Percentiles rank a stretch among this genome's conserved stretches.
Conservation (phyloP, 2,329 filamentous ascomycete genomes). For the Cytospora piceicola region DNA sequence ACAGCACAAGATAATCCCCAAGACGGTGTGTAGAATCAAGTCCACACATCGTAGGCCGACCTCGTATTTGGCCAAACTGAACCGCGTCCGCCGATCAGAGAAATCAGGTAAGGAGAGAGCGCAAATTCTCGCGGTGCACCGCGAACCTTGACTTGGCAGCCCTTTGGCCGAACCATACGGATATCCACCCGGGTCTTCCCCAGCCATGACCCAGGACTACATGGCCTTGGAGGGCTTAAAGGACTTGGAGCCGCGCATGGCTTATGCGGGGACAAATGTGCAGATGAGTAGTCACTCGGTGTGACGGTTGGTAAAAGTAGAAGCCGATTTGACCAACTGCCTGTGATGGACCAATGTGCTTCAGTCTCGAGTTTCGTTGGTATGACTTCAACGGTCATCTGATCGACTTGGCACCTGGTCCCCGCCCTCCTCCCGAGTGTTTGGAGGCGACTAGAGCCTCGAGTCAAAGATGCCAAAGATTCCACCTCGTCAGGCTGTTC, state of each 20-base stretch:
- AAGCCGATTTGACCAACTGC: not conserved
- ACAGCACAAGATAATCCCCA: not conserved
- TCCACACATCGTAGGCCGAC: not conserved
- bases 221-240: not conserved
- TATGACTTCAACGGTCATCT: not conserved
- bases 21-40: not conserved
- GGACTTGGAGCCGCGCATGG: slow-evolving; percentile 27
- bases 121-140: not conserved
- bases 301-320: slow-evolving; percentile 22
- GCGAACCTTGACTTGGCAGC: slow-evolving; percentile 6
- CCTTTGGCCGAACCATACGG: slow-evolving; percentile 17
- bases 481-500: not conserved
- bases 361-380: not conserved
- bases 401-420: not conserved
- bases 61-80: slow-evolving; percentile 1
- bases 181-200: slow-evolving; percentile 3
- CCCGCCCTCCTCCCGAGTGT: not conserved
- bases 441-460: not conserved
- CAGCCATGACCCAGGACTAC: not conserved
- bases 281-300: not conserved
- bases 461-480: not conserved
- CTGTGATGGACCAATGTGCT: not conserved
- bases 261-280: slow-evolving; percentile 24
- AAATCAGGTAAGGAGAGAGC: not conserved
- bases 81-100: not conserved